A percentile compares a stretch with the other conserved stretches of the same genome.
phyloP scores from a whole-genome alignment of 768 basidiomycete species.

The Russula olivacea region DNA sequence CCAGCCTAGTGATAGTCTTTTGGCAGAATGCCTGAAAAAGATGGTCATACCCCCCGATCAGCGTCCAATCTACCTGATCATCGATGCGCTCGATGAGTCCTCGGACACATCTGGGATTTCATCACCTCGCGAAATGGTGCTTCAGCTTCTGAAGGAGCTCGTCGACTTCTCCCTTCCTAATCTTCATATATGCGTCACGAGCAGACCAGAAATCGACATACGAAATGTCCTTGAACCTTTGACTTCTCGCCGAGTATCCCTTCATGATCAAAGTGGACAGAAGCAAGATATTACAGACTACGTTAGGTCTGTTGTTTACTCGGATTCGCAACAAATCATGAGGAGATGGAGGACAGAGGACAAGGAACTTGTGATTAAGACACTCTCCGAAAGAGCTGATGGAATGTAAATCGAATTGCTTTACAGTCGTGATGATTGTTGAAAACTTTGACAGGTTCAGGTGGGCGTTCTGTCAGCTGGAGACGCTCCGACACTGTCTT shows the following conservation, averaged over 20 bases:
- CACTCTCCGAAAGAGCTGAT: constrained; percentile 4
- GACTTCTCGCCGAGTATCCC: background rate
- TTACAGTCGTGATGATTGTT: background rate
- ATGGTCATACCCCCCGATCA: background rate
- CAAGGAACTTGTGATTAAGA: background rate
- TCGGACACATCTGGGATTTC: background rate
- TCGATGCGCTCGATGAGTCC: constrained; percentile 10
- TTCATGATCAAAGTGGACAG: constrained; percentile 7
- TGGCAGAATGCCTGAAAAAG: background rate
- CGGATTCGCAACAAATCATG: constrained; percentile 1
- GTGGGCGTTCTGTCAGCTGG: background rate
- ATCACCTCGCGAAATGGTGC: background rate
- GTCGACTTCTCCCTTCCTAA: background rate
- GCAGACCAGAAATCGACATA: constrained; percentile 7
- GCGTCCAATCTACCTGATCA: constrained; percentile 1
- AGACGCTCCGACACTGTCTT: constrained; percentile 1
- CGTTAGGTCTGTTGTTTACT: background rate
- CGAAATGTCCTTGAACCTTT: background rate
- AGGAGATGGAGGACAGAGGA: background rate
- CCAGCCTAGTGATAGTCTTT: too few relatives aligned
- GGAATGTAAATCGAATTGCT: constrained; percentile 2
- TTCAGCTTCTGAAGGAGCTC: background rate
- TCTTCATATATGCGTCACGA: constrained; percentile 1
- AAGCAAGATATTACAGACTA: background rate
- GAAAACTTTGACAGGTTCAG: background rate